phyloP scores from a whole-genome alignment of 2,329 filamentous ascomycete species.

The Phaeoacremonium minimum region DNA sequence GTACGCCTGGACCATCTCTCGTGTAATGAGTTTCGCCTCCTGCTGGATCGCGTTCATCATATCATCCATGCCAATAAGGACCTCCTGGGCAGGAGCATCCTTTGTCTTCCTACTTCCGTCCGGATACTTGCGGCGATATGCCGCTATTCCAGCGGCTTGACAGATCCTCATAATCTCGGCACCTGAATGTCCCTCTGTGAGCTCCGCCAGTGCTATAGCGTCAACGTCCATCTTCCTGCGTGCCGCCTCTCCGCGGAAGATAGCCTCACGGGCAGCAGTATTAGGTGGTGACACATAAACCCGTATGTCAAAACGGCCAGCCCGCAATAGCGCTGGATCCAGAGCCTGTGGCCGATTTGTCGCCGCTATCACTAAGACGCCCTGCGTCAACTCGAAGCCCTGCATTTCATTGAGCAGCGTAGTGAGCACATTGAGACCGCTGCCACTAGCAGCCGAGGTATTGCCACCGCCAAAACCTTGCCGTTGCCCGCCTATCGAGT shows the following conservation, averaged over 20 bases:
- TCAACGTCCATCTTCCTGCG: conserved; percentile 66
- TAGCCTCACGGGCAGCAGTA: conserved; percentile 66
- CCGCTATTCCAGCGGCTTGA: conserved; percentile 36
- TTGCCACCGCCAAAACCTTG: conserved; percentile 39
- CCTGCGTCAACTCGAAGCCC: conserved; percentile 79
- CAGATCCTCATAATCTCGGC: conserved; percentile 68
- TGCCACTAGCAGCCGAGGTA: conserved; percentile 19
- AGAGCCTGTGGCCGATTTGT: conserved; percentile 87
- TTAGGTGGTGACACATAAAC: conserved; percentile 85
- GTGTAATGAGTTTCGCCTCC: conserved; percentile 30
- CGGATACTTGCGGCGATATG: conserved; percentile 28
- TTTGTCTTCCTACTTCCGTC: conserved; percentile 11
- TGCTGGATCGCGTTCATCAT: conserved; percentile 16
- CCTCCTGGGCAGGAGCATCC: too few relatives aligned
- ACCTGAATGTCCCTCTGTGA: conserved; percentile 76
- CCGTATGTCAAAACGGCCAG: conserved; percentile 79
- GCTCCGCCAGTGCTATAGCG: conserved; percentile 54
- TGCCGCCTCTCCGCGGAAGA: conserved; percentile 64
- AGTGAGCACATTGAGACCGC: conserved; percentile 77
- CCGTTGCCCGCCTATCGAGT: conserved; percentile 66
- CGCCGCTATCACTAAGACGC: conserved; percentile 83
- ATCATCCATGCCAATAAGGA: conserved; percentile 30
- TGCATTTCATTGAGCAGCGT: conserved; percentile 94
- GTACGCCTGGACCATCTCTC: conserved; percentile 27
- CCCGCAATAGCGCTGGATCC: conserved; percentile 79